These are phyloP conservation scores for Oryza rufipogon DNA, from an alignment of 176 grass and related monocot genomes.

Conservation along the genomic window DNA sequence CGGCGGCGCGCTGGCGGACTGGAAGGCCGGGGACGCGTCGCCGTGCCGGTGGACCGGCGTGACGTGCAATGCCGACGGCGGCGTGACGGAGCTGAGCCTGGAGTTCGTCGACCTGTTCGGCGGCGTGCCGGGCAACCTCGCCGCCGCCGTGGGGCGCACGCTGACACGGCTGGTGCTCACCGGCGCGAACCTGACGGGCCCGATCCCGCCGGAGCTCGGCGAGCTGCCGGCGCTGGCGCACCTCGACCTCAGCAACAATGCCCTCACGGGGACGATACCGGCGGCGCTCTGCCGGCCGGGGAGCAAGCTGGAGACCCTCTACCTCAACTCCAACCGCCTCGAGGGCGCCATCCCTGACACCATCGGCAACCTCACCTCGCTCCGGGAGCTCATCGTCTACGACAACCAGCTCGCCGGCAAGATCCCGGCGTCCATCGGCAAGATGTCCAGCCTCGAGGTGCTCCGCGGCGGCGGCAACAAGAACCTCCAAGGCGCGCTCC, in stretches of 20 bases:
- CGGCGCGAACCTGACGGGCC: conserved; percentile 65
- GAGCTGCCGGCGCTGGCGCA: conserved; percentile 42
- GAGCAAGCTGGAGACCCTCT: conserved; percentile 59
- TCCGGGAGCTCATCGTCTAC: conserved; percentile 65
- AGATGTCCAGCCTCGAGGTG: conserved; percentile 57
- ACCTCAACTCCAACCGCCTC: conserved; percentile 72
- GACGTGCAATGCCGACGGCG: conserved; percentile 47
- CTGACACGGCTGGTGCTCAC: conserved; percentile 62
- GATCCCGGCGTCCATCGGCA: conserved; percentile 56
- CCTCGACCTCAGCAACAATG: conserved; percentile 77
- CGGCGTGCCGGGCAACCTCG: conserved; percentile 54
- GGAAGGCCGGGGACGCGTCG: conserved; percentile 51
- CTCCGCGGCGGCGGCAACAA: conserved; percentile 73
- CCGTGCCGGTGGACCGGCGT: conserved; percentile 79
- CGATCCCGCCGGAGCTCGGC: conserved; percentile 60
- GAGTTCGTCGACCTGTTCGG: conserved; percentile 66
- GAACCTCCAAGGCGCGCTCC: conserved; percentile 64
- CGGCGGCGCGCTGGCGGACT: conserved; percentile 37
- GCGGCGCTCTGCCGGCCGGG: conserved; percentile 48
- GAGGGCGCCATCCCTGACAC: conserved; percentile 60
- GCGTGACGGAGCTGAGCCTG: conserved; percentile 60
- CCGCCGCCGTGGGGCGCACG: conserved; percentile 39
- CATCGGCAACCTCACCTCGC: conserved; percentile 59
- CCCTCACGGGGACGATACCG: conserved; percentile 66
- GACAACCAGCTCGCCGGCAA: conserved; percentile 77